Percentiles rank a stretch among this genome's conserved stretches.
These are phyloP conservation scores for Wickerhamomyces bovis DNA, from an alignment of 805 yeast genomes.

Conservation along the genomic window DNA sequence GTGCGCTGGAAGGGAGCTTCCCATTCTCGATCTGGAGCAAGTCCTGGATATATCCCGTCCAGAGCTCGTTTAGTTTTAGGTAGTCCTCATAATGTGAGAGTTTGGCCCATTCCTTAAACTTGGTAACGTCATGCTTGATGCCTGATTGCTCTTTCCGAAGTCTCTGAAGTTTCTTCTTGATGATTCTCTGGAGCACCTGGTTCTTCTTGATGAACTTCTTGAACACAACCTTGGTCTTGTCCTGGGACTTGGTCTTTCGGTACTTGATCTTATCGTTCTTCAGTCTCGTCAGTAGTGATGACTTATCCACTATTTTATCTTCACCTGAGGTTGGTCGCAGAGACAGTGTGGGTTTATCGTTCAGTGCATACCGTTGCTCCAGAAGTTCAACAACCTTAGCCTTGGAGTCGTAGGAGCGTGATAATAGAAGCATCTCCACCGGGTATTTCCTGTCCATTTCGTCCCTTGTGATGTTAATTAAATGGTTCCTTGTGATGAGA, in stretches of 20 bases:
- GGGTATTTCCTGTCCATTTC: constrained; percentile 22
- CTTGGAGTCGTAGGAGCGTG: constrained; percentile 15
- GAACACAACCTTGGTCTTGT: constrained; percentile 27
- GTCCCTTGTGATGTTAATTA: too few relatives aligned
- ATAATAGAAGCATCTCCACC: constrained; percentile 15
- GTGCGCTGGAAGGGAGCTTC: constrained; percentile 18
- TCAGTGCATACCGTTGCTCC: constrained; percentile 26
- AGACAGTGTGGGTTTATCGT: constrained; percentile 26
- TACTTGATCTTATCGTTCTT: constrained; percentile 12
- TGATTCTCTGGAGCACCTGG: constrained; percentile 18
- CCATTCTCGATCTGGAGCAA: constrained; percentile 36
- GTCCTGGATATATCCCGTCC: constrained; percentile 66
- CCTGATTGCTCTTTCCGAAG: not conserved
- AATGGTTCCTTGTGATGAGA: not conserved
- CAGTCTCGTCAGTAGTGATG: constrained; percentile 11
- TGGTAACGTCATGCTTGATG: constrained; percentile 9
- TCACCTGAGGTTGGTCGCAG: constrained; percentile 25
- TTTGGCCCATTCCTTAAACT: constrained; percentile 18
- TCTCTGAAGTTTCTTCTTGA: constrained; percentile 22
- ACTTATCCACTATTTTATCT: constrained; percentile 22
- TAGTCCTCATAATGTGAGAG: constrained; percentile 45
- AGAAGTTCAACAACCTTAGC: constrained; percentile 27
- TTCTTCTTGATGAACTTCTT: constrained; percentile 22
- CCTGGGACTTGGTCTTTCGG: constrained; percentile 21
- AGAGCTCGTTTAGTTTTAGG: constrained; percentile 50